These are phyloP conservation scores for Curvularia spicifera DNA, from an alignment of 2,329 filamentous ascomycete genomes.

Conservation along the genomic window DNA sequence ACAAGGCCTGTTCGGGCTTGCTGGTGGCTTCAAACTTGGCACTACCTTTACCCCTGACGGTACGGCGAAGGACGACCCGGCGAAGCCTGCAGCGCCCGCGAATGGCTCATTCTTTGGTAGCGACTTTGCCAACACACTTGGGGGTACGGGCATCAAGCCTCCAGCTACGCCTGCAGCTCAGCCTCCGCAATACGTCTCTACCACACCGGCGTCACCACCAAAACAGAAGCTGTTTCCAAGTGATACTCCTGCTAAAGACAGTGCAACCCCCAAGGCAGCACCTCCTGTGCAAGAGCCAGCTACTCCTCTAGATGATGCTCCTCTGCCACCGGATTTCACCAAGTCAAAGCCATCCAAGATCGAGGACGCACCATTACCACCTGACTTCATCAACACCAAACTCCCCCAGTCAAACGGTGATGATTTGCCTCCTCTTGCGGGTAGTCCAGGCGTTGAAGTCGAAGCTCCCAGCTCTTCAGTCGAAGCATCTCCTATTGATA, in stretches of 20 bases:
- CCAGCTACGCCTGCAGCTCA: slow-evolving; percentile 51
- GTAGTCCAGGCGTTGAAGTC: slow-evolving; percentile 56
- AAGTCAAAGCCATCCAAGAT: slow-evolving; percentile 34
- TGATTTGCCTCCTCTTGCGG: slow-evolving; percentile 54
- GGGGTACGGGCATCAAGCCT: slow-evolving; percentile 45
- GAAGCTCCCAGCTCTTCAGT: slow-evolving; percentile 46
- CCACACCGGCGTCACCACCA: slow-evolving; percentile 46
- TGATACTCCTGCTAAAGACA: slow-evolving; percentile 25
- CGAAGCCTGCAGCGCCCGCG: slow-evolving; percentile 55
- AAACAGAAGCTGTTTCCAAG: slow-evolving; percentile 32
- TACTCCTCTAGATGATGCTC: slow-evolving; percentile 43
- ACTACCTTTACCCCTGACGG: slow-evolving; percentile 72
- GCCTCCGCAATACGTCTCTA: slow-evolving; percentile 45
- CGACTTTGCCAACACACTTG: slow-evolving; percentile 66
- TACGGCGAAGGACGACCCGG: slow-evolving; percentile 64
- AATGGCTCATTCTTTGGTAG: slow-evolving; percentile 66
- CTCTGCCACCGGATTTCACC: slow-evolving; percentile 48
- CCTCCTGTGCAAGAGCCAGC: slow-evolving; percentile 39
- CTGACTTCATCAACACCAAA: slow-evolving; percentile 42
- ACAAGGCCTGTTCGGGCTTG: slow-evolving; percentile 43
- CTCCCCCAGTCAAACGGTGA: slow-evolving; percentile 43
- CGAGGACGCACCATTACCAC: slow-evolving; percentile 47
- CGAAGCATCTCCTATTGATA: slow-evolving; percentile 41
- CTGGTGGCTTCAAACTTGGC: slow-evolving; percentile 67
- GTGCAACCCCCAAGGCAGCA: slow-evolving; percentile 39